Conservation (phyloP, 192 early-diverging fungal genomes). For the Backusella parvicylindrica region DNA sequence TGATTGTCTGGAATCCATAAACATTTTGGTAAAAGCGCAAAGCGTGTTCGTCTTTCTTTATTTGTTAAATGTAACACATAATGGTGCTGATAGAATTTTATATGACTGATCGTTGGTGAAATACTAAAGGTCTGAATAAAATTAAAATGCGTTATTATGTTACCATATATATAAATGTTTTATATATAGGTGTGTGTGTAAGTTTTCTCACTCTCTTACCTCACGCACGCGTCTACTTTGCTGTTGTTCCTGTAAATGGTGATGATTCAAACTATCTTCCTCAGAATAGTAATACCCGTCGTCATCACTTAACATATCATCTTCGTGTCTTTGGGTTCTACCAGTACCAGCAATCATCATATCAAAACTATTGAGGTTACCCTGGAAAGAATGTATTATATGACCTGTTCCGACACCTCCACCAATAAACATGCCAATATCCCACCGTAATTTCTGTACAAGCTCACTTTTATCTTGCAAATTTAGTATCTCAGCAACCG, state of each 20-base stretch:
- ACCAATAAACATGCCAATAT: constrained; percentile 25
- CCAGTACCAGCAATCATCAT: constrained; percentile 25
- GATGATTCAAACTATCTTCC: neutral
- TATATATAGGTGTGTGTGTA: neutral
- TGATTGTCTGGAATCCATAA: constrained; percentile 25
- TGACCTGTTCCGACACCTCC: constrained; percentile 30
- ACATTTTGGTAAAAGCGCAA: neutral
- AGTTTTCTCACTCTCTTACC: neutral
- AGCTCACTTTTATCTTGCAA: constrained; percentile 15
- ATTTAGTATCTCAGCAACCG: constrained; percentile 9
- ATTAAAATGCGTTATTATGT: neutral
- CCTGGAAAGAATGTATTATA: constrained; percentile 16
- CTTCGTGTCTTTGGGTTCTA: neutral
- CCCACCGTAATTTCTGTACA: constrained; percentile 15
- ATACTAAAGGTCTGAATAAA: constrained; percentile 8
- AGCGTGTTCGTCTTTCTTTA: constrained; percentile 13
- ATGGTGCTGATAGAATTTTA: constrained; percentile 15
- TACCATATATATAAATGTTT: neutral
- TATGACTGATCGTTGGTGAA: neutral
- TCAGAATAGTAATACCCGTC: neutral
- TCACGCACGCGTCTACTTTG: neutral
- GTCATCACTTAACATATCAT: neutral
- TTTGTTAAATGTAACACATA: constrained; percentile 15
- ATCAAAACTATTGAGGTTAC: constrained; percentile 1
- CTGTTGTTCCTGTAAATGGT: neutral